Percentiles rank a stretch among this genome's conserved stretches.
Conservation (phyloP, 306 rosid species). For the Trifolium repens region DNA sequence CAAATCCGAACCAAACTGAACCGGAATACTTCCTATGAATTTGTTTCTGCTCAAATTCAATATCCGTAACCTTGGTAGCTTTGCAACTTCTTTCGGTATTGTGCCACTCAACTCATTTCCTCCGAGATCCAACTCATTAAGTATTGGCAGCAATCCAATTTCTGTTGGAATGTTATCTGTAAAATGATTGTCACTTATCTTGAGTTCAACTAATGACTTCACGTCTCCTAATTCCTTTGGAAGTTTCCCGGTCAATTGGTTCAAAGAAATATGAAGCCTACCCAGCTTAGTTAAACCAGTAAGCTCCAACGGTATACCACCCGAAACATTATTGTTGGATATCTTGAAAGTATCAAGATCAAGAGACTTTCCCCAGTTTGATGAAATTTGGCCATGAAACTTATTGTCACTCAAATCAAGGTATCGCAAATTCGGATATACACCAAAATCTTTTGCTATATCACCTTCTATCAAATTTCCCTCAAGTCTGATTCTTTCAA, state of each 20-base stretch:
- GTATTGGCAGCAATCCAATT: slow-evolving; percentile 22
- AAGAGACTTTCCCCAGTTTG: slow-evolving; percentile 41
- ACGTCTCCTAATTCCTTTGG: slow-evolving; percentile 47
- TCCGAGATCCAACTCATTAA: slow-evolving; percentile 36
- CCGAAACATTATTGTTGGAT: slow-evolving; percentile 45
- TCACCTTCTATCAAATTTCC: slow-evolving; percentile 49
- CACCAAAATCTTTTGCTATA: slow-evolving; percentile 45
- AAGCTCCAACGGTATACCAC: slow-evolving; percentile 41
- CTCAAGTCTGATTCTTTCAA: slow-evolving; percentile 41
- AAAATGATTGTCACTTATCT: slow-evolving; percentile 27
- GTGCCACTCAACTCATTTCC: slow-evolving; percentile 40
- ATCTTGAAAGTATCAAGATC: slow-evolving; percentile 3
- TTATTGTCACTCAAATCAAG: slow-evolving; percentile 48
- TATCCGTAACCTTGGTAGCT: not conserved
- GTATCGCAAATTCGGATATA: slow-evolving; percentile 38
- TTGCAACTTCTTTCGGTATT: slow-evolving; percentile 30
- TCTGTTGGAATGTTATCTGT: slow-evolving; percentile 39
- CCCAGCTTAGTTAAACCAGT: slow-evolving; percentile 24
- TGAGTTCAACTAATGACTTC: not conserved
- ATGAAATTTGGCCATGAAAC: slow-evolving; percentile 42
- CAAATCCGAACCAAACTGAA: slow-evolving; percentile 36
- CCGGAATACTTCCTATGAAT: slow-evolving; percentile 41
- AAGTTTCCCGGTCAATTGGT: slow-evolving; percentile 42
- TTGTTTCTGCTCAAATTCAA: slow-evolving; percentile 43
- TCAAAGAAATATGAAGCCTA: slow-evolving; percentile 44